Conservation (phyloP, 331 rosid species). For the Pyracantha coccinea region DNA sequence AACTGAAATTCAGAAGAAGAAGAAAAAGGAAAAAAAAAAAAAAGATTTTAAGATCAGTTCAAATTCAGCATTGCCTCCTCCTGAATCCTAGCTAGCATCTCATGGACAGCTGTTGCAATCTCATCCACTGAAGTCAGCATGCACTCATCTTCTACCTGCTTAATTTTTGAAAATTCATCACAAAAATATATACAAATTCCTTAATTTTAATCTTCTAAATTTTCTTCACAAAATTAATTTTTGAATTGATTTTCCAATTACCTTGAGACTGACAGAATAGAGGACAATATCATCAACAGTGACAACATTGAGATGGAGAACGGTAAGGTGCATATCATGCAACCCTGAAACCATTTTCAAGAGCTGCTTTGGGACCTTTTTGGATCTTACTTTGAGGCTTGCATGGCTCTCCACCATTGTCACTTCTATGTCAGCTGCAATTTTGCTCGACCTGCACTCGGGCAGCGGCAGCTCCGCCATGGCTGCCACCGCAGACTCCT, state of each 20-base stretch:
- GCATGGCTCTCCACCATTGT: constrained; percentile 95
- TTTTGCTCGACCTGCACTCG: background rate
- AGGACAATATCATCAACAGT: constrained; percentile 50
- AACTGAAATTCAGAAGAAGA: background rate
- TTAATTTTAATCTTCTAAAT: background rate
- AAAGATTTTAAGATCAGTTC: background rate
- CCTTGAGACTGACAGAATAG: constrained; percentile 80
- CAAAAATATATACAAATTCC: background rate
- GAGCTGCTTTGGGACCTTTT: constrained; percentile 63
- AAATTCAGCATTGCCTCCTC: constrained; percentile 37
- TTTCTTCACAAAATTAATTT: background rate
- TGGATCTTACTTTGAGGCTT: constrained; percentile 71
- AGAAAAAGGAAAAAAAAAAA: background rate
- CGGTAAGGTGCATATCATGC: constrained; percentile 55
- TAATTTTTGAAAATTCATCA: background rate
- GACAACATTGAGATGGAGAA: constrained; percentile 83
- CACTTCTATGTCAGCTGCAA: constrained; percentile 87
- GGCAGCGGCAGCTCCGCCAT: background rate
- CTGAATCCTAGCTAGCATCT: constrained; percentile 66
- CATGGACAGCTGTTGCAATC: constrained; percentile 71
- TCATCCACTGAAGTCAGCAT: constrained; percentile 81
- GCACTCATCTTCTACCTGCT: constrained; percentile 89
- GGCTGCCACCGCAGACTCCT: background rate
- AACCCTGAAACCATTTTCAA: constrained; percentile 65
- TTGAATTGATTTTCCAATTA: constrained; percentile 6